Conservation (phyloP, 2,329 filamentous ascomycete genomes). For the Thyridium curvatum region DNA sequence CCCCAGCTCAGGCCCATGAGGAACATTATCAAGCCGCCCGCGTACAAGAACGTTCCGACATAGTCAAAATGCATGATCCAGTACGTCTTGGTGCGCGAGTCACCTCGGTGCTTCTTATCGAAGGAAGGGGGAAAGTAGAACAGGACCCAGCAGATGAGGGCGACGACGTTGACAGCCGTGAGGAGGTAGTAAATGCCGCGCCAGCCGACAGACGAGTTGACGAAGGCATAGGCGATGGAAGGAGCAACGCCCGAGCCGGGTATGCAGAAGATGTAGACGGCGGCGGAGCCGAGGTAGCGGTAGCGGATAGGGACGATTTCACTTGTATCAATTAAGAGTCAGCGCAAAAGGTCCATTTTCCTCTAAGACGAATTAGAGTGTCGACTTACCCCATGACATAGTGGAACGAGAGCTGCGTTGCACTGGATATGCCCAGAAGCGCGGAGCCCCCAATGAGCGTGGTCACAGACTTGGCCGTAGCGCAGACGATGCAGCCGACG, state of each 20-base stretch:
- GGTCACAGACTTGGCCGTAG: slow-evolving; percentile 5
- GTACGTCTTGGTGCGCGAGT: slow-evolving; percentile 3
- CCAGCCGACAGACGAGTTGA: slow-evolving; percentile 9
- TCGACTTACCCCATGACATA: slow-evolving; percentile 12
- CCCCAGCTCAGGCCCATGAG: slow-evolving; percentile 44
- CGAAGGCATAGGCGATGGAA: slow-evolving; percentile 9
- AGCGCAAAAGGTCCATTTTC: too few relatives aligned
- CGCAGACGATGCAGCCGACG: slow-evolving; percentile 7
- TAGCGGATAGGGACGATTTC: slow-evolving; percentile 13
- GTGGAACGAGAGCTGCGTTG: slow-evolving; percentile 10
- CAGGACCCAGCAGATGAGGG: slow-evolving; percentile 6
- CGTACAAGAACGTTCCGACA: slow-evolving; percentile 39
- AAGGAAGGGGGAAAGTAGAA: slow-evolving; percentile 13
- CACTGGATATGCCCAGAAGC: slow-evolving; percentile 7
- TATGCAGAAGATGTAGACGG: slow-evolving; percentile 8
- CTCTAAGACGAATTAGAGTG: too few relatives aligned
- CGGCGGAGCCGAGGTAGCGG: slow-evolving; percentile 8
- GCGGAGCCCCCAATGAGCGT: slow-evolving; percentile 10
- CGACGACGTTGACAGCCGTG: slow-evolving; percentile 9
- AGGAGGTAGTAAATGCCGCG: slow-evolving; percentile 11
- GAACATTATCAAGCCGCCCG: slow-evolving; percentile 38
- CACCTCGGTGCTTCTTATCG: slow-evolving; percentile 8
- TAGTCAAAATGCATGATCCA: slow-evolving; percentile 31
- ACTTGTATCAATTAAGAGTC: too few relatives aligned
- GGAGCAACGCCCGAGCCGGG: slow-evolving; percentile 9